phyloP scores from a whole-genome alignment of 163 green algal species.

The Scenedesmus sp. region DNA sequence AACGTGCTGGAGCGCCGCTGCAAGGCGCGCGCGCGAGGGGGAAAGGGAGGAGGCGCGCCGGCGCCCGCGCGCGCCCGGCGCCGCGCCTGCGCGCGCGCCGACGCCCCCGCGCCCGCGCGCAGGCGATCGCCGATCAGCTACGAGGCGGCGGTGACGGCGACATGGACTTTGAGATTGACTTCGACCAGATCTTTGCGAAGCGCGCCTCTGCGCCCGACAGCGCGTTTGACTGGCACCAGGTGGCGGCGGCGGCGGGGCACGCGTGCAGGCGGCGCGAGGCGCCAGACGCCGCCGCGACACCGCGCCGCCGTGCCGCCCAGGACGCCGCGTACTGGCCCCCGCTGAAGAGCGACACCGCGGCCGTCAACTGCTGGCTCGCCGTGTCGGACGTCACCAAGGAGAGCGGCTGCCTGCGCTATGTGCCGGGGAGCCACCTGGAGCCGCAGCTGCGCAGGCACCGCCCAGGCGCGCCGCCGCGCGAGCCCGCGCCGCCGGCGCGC shows the following conservation, averaged over 20 bases:
- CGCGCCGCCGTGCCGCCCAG: no score
- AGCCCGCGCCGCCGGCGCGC: no score
- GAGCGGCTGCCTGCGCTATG: constrained; percentile 79
- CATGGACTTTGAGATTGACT: constrained; percentile 75
- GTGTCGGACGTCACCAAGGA: constrained; percentile 59
- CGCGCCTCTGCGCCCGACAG: constrained; percentile 53
- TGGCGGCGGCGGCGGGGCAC: background rate
- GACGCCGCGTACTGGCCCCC: constrained; percentile 60
- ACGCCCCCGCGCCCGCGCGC: no score
- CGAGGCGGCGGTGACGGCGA: constrained; percentile 57
- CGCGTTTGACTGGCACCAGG: constrained; percentile 68
- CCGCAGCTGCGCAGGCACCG: constrained; percentile 60
- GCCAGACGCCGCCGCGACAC: background rate
- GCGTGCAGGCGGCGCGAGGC: no score
- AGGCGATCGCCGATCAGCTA: constrained; percentile 71
- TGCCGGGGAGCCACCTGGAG: constrained; percentile 64
- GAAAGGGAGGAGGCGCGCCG: no score
- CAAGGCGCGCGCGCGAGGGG: constrained; percentile 49
- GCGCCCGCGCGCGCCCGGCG: no score
- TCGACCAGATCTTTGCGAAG: constrained; percentile 77
- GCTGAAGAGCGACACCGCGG: constrained; percentile 25
- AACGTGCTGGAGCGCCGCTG: constrained; percentile 66
- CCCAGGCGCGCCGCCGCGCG: no score
- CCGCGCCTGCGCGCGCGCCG: no score
- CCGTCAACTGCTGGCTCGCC: constrained; percentile 75